These are phyloP conservation scores for Canavalia ensiformis DNA, from an alignment of 306 rosid species.

Conservation along the genomic window DNA sequence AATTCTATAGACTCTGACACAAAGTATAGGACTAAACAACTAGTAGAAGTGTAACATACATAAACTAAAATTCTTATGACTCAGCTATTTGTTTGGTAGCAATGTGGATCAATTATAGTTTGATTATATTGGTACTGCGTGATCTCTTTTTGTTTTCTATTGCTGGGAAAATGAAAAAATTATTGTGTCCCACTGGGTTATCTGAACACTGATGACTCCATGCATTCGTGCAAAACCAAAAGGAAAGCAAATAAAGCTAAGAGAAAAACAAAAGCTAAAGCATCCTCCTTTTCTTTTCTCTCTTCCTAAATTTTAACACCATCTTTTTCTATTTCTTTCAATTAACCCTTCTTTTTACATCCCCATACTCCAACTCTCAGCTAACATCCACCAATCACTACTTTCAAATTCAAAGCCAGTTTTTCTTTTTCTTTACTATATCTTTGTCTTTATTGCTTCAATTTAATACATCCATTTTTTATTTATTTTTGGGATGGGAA, in stretches of 20 bases:
- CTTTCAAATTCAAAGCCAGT: constrained; percentile 42
- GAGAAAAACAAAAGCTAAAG: constrained; percentile 54
- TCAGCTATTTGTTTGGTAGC: constrained; percentile 38
- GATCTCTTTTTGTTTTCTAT: constrained; percentile 63
- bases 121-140: constrained; percentile 20
- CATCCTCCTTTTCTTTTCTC: constrained; percentile 43
- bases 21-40: too few relatives aligned
- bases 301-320: constrained; percentile 55
- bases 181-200: constrained; percentile 46
- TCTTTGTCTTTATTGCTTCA: constrained; percentile 16
- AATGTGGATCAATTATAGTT: constrained; percentile 40
- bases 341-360: constrained; percentile 38
- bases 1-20: not conserved
- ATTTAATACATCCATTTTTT: constrained; percentile 14
- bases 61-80: not conserved
- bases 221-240: constrained; percentile 60
- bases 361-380: constrained; percentile 45
- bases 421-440: not conserved
- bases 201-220: constrained; percentile 47
- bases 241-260: constrained; percentile 53
- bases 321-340: constrained; percentile 51
- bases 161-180: constrained; percentile 44
- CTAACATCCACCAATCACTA: constrained; percentile 38
- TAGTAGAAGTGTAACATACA: not conserved
- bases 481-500: not conserved